Conservation (phyloP, 352 stramenopile genomes). For the Phytophthora constricta region DNA sequence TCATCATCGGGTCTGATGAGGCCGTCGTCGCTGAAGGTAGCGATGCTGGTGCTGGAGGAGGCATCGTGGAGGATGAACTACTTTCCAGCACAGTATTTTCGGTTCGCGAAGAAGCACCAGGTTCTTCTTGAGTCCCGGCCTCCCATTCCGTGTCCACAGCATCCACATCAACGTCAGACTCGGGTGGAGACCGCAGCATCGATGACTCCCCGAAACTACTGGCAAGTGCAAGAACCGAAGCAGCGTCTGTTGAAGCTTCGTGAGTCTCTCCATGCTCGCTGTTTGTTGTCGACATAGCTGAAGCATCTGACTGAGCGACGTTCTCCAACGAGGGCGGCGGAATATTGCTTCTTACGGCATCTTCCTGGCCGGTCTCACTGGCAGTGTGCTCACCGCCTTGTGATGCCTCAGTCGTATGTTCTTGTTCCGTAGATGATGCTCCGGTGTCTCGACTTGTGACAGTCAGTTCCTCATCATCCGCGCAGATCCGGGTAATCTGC, state of each 20-base stretch:
- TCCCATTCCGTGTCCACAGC: slow-evolving; percentile 48
- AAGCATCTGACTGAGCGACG: slow-evolving; percentile 1
- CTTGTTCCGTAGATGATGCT: slow-evolving; percentile 18
- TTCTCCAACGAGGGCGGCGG: slow-evolving; percentile 2
- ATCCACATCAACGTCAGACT: slow-evolving; percentile 60
- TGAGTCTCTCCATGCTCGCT: slow-evolving; percentile 18
- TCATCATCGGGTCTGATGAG: slow-evolving; percentile 60
- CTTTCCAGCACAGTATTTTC: slow-evolving; percentile 15
- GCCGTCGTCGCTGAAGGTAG: slow-evolving; percentile 18
- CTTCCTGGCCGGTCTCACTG: slow-evolving; percentile 37
- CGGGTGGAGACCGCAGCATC: slow-evolving; percentile 71
- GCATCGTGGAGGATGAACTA: slow-evolving; percentile 11
- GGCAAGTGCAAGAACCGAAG: slow-evolving; percentile 82
- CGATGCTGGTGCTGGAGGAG: slow-evolving; percentile 45
- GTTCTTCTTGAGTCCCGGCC: slow-evolving; percentile 25
- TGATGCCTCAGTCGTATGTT: slow-evolving; percentile 21
- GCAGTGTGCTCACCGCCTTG: slow-evolving; percentile 45
- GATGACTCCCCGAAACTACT: slow-evolving; percentile 87
- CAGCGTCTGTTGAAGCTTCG: slow-evolving; percentile 55
- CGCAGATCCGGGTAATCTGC: slow-evolving; percentile 56
- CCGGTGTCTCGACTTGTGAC: slow-evolving; percentile 11
- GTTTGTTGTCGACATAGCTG: slow-evolving; percentile 2
- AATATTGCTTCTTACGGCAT: slow-evolving; percentile 17
- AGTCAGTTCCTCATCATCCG: slow-evolving; percentile 42
- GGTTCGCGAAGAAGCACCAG: neutral